Base-by-base conservation (phyloP, 768 basidiomycete species). In the Russula dissimulans region DNA sequence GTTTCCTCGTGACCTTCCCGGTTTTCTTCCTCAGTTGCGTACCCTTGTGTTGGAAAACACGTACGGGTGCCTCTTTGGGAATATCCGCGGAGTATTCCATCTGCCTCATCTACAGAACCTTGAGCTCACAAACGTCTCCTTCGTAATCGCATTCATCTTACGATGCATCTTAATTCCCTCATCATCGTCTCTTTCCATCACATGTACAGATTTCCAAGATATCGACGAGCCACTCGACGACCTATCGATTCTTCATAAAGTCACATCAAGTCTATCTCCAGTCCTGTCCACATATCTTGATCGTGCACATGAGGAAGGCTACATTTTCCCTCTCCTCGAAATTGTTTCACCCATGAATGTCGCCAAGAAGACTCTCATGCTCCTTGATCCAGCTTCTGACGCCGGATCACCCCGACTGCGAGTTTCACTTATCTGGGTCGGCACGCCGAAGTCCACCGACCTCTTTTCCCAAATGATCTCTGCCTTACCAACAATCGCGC, bases 401-500 rank as follows among this genome's bases (percentile, higher is more conserved):
- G 9, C 32, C 2, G 26, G 10, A 11, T 3, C 42, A 5, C 17
- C 12, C 41, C 42, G 43, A 5, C 26, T 60, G 8, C 46, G 22
- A 5, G 18, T 60, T 14, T 55, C 59, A 3, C 15, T 60, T 14
- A 29, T 32, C 29, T 55, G 59, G 54, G 59, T 14, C 4, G 47
- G 15, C 12, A 22, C 14, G 5, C 29, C 41, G 4, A 4, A 32
- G 7, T 32, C 45, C 18, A 12, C 42, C 0, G 47, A 55, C 22
- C 46, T 60, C 26, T 55, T 60, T n/a, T 38, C 42, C 34, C 22
- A 43, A 38, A 18, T 60, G 41, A 22, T 60, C 54, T 50, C 59
- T 15, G 29, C 45, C 11, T 10, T 60, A 4, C 59, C 59, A 3
- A n/a, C 36, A 1, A 8, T 36, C 3, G 58, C 15, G 8, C 44